Evolutionary conservation across 2,329 filamentous ascomycete species (phyloP), one percentile per base, ranked within the genome.

Genomic region (Colletotrichum spinosum): DNA sequence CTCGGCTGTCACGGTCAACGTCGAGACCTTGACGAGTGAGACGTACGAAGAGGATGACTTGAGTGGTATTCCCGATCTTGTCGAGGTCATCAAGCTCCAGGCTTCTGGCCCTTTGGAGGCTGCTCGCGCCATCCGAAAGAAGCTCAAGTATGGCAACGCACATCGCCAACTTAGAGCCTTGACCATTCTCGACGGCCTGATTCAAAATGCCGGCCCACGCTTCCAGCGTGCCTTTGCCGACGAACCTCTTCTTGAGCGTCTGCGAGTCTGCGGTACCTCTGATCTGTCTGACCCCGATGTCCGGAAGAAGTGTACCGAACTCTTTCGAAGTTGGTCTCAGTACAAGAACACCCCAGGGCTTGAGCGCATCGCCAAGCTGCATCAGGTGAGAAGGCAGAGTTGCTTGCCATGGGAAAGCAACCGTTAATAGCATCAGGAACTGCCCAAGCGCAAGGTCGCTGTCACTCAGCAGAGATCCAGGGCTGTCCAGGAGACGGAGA

Each of bases 121-220:
- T 65, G 93, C 95, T 58, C 89, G 96, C 74, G 94, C 96, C 52
- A 87, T 99, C 72, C 89, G 96, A 67, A 99, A 99, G 87, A 98
- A 98, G 83, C 88, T 99, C 85, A 99, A 99, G 82, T 98, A 99
- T 79, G 96, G 96, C 72, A 97, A 89, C 73, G 85, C 92, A n/a
- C 95, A 98, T 78, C 91, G 94, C 54, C 96, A 99, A 78, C 85
- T 98, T 39, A 89, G 96, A 65, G 92, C 96, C 41, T 86, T 99
- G 25, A 91, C 92, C 10, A 90, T 99, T 54, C 86, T 99, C 2
- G 96, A 99, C 76, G 94, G 92, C 46, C 84, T 99, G 44, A 96
- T 99, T 67, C 93, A 97, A 75, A 99, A 99, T 80, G 94, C 94
- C 2, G 95, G 95, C 2, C 85, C 91, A 11, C 88, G 91, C 11